phyloP scores from a whole-genome alignment of 495 filamentous ascomycete genomes.

The Elasticomyces elasticus region DNA sequence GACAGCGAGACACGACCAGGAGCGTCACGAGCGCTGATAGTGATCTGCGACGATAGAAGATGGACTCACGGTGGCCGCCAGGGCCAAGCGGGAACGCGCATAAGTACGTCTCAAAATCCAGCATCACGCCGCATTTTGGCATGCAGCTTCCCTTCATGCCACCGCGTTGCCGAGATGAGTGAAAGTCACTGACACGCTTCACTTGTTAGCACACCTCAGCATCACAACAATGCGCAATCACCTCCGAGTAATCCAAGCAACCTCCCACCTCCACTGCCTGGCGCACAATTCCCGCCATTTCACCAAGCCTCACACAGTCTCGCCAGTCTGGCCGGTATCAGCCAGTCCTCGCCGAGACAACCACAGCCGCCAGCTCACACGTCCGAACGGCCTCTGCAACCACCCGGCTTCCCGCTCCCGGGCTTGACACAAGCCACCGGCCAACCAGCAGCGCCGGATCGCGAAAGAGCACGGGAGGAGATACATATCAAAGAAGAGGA shows the following conservation, averaged over 20 bases:
- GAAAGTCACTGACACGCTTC: not conserved
- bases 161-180: no score
- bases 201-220: slow-evolving; percentile 8
- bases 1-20: not conserved
- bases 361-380: not conserved
- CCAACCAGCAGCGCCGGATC: slow-evolving; percentile 13
- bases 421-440: slow-evolving; percentile 19
- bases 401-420: slow-evolving; percentile 15
- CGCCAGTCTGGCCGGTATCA: slow-evolving; percentile 16
- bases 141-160: no score
- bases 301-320: slow-evolving; percentile 18
- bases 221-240: slow-evolving; percentile 14
- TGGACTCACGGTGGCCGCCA: slow-evolving; percentile 19
- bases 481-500: slow-evolving; percentile 42
- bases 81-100: slow-evolving; percentile 15
- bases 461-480: slow-evolving; percentile 21
- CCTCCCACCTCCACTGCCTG: slow-evolving; percentile 18
- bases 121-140: not conserved
- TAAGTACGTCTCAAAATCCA: slow-evolving; percentile 10
- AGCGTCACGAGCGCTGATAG: not conserved
- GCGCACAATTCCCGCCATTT: slow-evolving; percentile 16
- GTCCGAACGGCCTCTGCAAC: slow-evolving; percentile 4
- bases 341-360: slow-evolving; percentile 21
- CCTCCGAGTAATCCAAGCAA: slow-evolving; percentile 4
- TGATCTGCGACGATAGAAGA: not conserved